Percentiles rank a stretch among this genome's conserved stretches.
Evolutionary conservation across 164 flowering plant genomes (phyloP).

Genomic region (Macadamia tetraphylla): DNA sequence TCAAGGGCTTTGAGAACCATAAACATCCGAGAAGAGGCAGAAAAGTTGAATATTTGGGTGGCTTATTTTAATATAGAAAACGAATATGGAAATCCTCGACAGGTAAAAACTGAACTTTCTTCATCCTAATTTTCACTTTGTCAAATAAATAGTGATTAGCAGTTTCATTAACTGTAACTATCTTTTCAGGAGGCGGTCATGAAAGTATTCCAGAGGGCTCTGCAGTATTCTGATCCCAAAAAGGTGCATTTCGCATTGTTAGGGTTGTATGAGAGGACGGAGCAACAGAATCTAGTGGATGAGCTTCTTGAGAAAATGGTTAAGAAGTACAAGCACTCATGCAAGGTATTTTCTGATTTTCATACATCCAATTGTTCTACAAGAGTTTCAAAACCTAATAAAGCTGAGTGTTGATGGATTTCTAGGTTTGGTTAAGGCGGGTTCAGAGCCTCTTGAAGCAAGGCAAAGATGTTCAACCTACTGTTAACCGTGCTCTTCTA

Average conservation of each 20-base stretch:
- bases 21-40: slow-evolving; percentile 74
- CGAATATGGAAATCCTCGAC: slow-evolving; percentile 74
- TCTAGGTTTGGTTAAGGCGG: slow-evolving; percentile 76
- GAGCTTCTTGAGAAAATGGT: slow-evolving; percentile 77
- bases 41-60: slow-evolving; percentile 85
- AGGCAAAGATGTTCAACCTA: slow-evolving; percentile 47
- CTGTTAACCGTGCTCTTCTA: slow-evolving; percentile 58
- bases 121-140: not conserved
- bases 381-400: not conserved
- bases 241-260: slow-evolving; percentile 69
- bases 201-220: slow-evolving; percentile 70
- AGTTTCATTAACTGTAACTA: not conserved
- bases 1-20: slow-evolving; percentile 86
- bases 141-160: not conserved
- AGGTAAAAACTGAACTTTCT: slow-evolving; percentile 36
- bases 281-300: slow-evolving; percentile 56
- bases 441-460: slow-evolving; percentile 47
- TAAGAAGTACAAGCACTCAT: slow-evolving; percentile 72
- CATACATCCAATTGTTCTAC: not conserved
- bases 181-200: slow-evolving; percentile 67
- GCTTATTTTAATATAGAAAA: slow-evolving; percentile 90
- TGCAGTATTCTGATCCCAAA: slow-evolving; percentile 79
- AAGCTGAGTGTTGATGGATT: slow-evolving; percentile 1
- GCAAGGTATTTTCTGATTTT: slow-evolving; percentile 47
- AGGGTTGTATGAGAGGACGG: slow-evolving; percentile 67